Base-by-base conservation (phyloP, 2,329 filamentous ascomycete genomes). In the Pseudogymnoascus sp. region DNA sequence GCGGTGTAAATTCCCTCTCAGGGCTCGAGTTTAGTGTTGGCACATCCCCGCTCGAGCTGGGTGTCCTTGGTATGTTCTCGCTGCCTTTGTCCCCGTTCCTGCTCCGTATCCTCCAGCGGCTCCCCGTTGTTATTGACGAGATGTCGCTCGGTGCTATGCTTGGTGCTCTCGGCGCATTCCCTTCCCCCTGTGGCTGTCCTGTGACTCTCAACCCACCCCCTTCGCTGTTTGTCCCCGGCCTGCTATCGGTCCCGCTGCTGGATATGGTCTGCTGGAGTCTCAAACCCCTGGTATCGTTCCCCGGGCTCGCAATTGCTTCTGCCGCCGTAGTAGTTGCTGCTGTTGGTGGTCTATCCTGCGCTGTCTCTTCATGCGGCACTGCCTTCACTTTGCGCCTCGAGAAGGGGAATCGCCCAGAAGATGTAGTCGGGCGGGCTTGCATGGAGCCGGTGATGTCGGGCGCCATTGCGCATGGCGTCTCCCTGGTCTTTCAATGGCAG, bases 311-410 rank as follows among this genome's bases (percentile, higher is more conserved):
- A 72, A 68, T 73, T 21, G 62, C 59, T 28, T 67, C 65, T n/a
- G 69, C 69, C 18, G 72, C 71, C 18, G 70, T 64, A 23, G 72
- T 66, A 12, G 69, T 73, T 3, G 73, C 69, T 53, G 81, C 80
- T 66, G 85, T 82, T 37, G 84, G 85, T 64, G 82, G 82, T 72
- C 83, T 80, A 59, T 82, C 82, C 68, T 82, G 79, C 60, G 80
- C 75, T 37, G 82, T 84, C 73, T 86, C 80, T 70, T 88, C 85
- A 75, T 88, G 87, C 64, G 83, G 81, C 63, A 87, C 70, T 59
- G 79, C 80, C 64, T 86, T 78, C 68, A 86, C 46, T 18, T 56
- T 56, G 46, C 46, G 46, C 46, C 46, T 31, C 46, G 10, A 56
- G 46, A 72, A 56, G 46, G 46, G 46, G 10, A 16, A 56, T 56